phyloP scores from a whole-genome alignment of 768 basidiomycete species.

The Pulveroboletus sp. region DNA sequence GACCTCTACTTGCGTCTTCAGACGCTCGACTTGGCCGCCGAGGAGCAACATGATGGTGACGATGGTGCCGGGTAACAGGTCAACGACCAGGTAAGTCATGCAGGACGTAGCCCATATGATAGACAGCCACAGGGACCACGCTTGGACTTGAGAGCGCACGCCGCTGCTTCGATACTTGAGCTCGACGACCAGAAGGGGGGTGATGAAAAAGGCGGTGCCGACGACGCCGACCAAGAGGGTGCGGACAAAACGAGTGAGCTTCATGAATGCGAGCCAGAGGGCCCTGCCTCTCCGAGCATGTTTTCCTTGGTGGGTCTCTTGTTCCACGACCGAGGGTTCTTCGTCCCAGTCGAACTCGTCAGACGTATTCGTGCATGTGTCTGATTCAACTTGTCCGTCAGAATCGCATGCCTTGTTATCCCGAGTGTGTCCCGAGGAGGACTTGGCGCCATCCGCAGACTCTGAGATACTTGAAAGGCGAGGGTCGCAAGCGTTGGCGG shows the following conservation, averaged over 20 bases:
- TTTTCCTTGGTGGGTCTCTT: constrained; percentile 20
- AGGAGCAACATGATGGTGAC: constrained; percentile 52
- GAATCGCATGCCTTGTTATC: constrained; percentile 12
- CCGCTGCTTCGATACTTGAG: constrained; percentile 51
- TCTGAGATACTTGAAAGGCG: constrained; percentile 6
- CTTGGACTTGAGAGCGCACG: constrained; percentile 54
- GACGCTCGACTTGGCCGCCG: constrained; percentile 60
- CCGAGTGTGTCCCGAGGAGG: not conserved
- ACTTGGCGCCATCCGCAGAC: constrained; percentile 4
- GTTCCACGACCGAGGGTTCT: constrained; percentile 36
- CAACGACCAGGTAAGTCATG: constrained; percentile 61
- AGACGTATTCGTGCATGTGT: constrained; percentile 54
- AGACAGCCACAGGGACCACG: constrained; percentile 67
- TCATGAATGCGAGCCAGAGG: constrained; percentile 65
- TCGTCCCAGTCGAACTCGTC: constrained; percentile 80
- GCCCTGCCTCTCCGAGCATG: constrained; percentile 63
- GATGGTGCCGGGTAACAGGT: constrained; percentile 56
- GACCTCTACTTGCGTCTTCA: constrained; percentile 71
- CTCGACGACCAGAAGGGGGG: constrained; percentile 67
- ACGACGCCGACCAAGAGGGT: constrained; percentile 57
- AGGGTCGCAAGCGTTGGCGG: constrained; percentile 4
- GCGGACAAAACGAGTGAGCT: constrained; percentile 57
- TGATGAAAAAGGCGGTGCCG: constrained; percentile 62
- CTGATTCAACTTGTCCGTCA: constrained; percentile 22
- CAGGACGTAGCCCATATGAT: constrained; percentile 64